Evolutionary conservation across 1,139 yeast species (phyloP).

Genomic region (Yarrowia galli): DNA sequence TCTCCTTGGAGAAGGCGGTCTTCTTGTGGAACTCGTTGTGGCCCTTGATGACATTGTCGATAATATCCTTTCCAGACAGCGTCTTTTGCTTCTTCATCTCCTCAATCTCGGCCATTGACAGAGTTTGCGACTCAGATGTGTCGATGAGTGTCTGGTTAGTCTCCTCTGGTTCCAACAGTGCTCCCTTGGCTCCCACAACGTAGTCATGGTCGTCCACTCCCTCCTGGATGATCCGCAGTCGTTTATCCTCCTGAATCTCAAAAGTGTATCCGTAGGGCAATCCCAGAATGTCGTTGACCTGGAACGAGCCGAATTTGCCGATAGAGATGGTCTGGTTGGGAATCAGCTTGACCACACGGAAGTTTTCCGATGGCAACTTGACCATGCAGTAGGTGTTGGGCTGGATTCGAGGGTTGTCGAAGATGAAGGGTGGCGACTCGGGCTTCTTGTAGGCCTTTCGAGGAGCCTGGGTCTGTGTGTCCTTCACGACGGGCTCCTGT

Average conservation of each 20-base stretch:
- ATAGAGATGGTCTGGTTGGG: constrained; percentile 68
- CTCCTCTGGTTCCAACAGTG: constrained; percentile 50
- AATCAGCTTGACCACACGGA: constrained; percentile 71
- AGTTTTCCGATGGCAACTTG: constrained; percentile 79
- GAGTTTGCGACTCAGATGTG: constrained; percentile 77
- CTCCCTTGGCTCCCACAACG: constrained; percentile 47
- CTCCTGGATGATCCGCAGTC: constrained; percentile 45
- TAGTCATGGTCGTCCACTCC: constrained; percentile 41
- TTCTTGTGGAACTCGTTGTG: constrained; percentile 90
- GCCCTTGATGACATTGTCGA: constrained; percentile 78
- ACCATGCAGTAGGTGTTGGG: constrained; percentile 68
- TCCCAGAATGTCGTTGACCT: constrained; percentile 77
- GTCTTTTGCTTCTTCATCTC: constrained; percentile 63
- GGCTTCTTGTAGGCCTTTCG: background rate
- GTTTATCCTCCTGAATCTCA: constrained; percentile 65
- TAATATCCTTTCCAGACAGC: constrained; percentile 77
- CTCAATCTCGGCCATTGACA: constrained; percentile 80
- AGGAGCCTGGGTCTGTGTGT: background rate
- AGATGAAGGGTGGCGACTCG: constrained; percentile 24
- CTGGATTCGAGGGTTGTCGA: constrained; percentile 48
- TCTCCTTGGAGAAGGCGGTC: constrained; percentile 88
- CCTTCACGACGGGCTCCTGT: background rate
- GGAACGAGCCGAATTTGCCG: constrained; percentile 91
- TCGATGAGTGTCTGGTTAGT: constrained; percentile 77
- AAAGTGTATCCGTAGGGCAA: constrained; percentile 88